Percentiles rank a stretch among this genome's conserved stretches.
Conservation (phyloP, 495 filamentous ascomycete species). For the Bacidia rubella region DNA sequence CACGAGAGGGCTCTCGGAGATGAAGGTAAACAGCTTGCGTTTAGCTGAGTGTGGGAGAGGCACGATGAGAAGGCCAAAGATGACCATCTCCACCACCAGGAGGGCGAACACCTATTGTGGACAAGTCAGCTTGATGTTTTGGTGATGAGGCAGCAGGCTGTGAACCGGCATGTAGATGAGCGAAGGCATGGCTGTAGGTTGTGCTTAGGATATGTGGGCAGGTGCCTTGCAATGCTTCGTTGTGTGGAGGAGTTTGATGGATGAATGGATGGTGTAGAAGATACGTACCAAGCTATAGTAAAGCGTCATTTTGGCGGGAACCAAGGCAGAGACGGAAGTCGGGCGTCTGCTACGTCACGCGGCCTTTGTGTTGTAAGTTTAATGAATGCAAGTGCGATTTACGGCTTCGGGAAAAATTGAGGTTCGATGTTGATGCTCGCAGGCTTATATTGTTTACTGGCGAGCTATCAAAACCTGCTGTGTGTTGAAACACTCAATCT, state of each 20-base stretch:
- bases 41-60: constrained; percentile 79
- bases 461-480: neutral
- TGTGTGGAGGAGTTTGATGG: neutral
- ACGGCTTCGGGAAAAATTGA: neutral
- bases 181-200: constrained; percentile 21
- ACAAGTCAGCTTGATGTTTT: neutral
- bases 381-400: neutral
- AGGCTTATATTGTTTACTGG: neutral
- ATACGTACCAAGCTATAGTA: constrained; percentile 89
- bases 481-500: neutral
- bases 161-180: constrained; percentile 27
- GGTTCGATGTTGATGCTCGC: neutral
- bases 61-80: constrained; percentile 85
- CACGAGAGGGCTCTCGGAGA: constrained; percentile 74
- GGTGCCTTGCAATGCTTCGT: neutral
- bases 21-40: constrained; percentile 82
- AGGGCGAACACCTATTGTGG: constrained; percentile 71
- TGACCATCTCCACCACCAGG: constrained; percentile 80
- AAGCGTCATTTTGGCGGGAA: constrained; percentile 71
- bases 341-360: constrained; percentile 7
- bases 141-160: neutral
- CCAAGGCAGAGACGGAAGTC: constrained; percentile 8
- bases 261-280: constrained; percentile 2
- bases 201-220: neutral
- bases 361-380: neutral